phyloP scores from a whole-genome alignment of 345 rosid species.

The Pistacia integerrima region DNA sequence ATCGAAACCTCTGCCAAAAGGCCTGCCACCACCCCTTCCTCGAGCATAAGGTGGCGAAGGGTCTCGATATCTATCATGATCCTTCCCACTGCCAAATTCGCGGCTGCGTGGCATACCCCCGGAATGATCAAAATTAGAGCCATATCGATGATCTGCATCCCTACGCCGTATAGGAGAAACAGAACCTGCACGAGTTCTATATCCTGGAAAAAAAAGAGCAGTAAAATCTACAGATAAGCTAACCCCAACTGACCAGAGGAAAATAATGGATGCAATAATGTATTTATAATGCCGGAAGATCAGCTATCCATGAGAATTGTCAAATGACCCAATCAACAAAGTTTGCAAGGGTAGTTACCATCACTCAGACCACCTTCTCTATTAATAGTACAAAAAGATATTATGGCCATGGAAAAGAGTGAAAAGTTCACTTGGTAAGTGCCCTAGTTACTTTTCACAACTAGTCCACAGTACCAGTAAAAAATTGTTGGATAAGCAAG shows the following conservation, averaged over 20 bases:
- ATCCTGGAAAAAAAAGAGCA: slow-evolving; percentile 57
- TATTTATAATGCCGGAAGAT: slow-evolving; percentile 15
- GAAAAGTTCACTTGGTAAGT: slow-evolving; percentile 18
- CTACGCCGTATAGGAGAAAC: slow-evolving; percentile 67
- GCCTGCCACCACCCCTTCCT: slow-evolving; percentile 69
- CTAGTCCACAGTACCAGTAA: slow-evolving; percentile 21
- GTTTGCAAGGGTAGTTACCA: slow-evolving; percentile 34
- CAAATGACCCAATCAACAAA: slow-evolving; percentile 28
- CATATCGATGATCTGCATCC: slow-evolving; percentile 57
- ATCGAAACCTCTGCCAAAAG: slow-evolving; percentile 60
- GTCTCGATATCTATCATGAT: slow-evolving; percentile 67
- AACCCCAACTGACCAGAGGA: slow-evolving; percentile 17
- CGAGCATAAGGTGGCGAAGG: slow-evolving; percentile 63
- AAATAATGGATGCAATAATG: slow-evolving; percentile 21
- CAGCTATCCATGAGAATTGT: slow-evolving; percentile 27
- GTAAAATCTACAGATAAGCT: slow-evolving; percentile 36
- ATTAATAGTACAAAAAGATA: slow-evolving; percentile 21
- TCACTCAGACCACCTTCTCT: slow-evolving; percentile 30
- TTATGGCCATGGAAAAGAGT: slow-evolving; percentile 9
- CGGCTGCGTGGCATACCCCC: slow-evolving; percentile 49
- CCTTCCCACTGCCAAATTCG: slow-evolving; percentile 60
- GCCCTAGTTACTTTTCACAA: slow-evolving; percentile 26
- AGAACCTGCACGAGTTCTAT: slow-evolving; percentile 77
- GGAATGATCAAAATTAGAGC: slow-evolving; percentile 62
- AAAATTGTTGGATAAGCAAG: slow-evolving; percentile 20